These are phyloP conservation scores for Durio zibethinus DNA, from an alignment of 345 rosid genomes.

Conservation along the genomic window DNA sequence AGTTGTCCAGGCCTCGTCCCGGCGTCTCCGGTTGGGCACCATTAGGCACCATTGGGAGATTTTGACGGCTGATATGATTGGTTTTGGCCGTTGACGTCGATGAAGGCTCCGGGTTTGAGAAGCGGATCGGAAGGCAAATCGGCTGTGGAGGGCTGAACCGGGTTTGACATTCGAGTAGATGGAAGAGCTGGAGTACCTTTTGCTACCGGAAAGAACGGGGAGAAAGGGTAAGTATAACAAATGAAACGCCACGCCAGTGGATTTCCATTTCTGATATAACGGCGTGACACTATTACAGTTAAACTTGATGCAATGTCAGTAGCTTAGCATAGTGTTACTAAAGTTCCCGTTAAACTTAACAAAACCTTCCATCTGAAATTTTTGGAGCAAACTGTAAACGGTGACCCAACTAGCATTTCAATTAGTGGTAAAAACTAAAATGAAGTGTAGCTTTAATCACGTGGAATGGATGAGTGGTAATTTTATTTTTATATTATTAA, in stretches of 20 bases:
- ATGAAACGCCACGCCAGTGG: neutral
- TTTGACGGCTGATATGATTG: conserved; percentile 2
- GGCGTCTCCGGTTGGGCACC: conserved; percentile 17
- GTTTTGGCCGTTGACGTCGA: conserved; percentile 29
- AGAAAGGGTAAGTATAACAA: neutral
- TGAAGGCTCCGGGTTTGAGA: conserved; percentile 41
- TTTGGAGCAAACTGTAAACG: too few species aligned
- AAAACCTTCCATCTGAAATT: too few species aligned
- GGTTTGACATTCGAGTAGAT: neutral
- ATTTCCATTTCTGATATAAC: neutral
- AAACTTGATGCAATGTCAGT: neutral
- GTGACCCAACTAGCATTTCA: too few species aligned
- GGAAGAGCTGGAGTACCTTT: neutral
- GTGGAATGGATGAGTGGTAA: too few species aligned
- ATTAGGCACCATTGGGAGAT: conserved; percentile 12
- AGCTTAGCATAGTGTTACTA: neutral
- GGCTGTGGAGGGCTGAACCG: neutral
- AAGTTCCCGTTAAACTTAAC: neutral
- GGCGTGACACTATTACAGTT: neutral
- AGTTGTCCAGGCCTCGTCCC: neutral
- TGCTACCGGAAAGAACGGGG: neutral
- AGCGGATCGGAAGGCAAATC: conserved; percentile 41
- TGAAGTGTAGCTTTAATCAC: too few species aligned
- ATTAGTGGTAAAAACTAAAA: too few species aligned
- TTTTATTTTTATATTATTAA: too few species aligned